Evolutionary conservation across 345 rosid species (phyloP).

Genomic region (Camelina laxa): DNA sequence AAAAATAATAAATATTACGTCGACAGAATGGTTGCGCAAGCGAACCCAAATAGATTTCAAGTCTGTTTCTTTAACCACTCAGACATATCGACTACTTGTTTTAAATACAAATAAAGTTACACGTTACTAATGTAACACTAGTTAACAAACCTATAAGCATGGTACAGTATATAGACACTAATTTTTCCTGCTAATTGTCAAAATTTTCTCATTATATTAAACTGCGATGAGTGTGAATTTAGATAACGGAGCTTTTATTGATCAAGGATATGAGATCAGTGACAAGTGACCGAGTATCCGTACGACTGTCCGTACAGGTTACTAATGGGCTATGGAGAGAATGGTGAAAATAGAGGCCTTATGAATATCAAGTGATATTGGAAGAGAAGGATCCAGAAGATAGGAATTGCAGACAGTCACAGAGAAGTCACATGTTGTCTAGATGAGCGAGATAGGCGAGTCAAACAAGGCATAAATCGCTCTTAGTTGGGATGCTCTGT

Average conservation of each 20-base stretch:
- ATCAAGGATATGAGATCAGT: too few species aligned
- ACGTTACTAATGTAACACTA: not conserved
- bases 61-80: constrained; percentile 99
- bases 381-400: too few species aligned
- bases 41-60: constrained; percentile 88
- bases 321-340: too few species aligned
- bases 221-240: not conserved
- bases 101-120: not conserved
- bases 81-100: constrained; percentile 89
- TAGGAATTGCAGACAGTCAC: too few species aligned
- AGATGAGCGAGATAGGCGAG: too few species aligned
- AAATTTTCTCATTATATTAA: not conserved
- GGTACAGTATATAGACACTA: not conserved
- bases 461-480: too few species aligned
- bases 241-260: not conserved
- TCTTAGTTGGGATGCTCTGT: too few species aligned
- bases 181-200: not conserved
- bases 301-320: too few species aligned
- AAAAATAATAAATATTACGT: constrained; percentile 35
- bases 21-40: constrained; percentile 90
- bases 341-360: too few species aligned
- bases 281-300: too few species aligned
- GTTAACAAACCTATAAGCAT: not conserved
- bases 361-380: too few species aligned
- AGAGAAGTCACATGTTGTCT: too few species aligned